Base-by-base conservation (phyloP, 75 land plant species). In the Selaginella tamariscina region DNA sequence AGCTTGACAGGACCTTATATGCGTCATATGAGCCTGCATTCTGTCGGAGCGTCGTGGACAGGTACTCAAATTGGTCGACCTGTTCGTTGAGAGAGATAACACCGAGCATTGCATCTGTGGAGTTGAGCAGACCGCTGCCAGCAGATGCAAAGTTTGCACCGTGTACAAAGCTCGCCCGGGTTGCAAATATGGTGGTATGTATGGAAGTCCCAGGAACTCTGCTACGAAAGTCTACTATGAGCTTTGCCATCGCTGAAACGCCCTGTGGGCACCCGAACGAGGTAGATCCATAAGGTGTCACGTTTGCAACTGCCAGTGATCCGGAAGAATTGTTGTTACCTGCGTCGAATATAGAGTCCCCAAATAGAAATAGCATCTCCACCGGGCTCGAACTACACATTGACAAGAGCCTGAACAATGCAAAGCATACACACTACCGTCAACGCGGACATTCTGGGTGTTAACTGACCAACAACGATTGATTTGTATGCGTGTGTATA, bases 121-220 rank as follows among this genome's bases (percentile, higher is more conserved):
- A 5, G 26, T 59, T 26, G 21, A 59, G 62, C 62, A 59, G 62
- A 23, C 62, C 62, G 26, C 62, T 59, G 21, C 62, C 62, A 27
- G 62, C 62, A 5, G 62, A 59, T 8, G 62, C 62, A 59, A 59
- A 59, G 26, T 59, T 59, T 59, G 62, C 62, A 59, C 62, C 62
- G 27, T 59, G 62, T 5, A 23, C 21, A 23, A 23, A 27, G 26
- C 26, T 59, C 23, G 62, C 62, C 26, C 62, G 18, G 62, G 62
- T 21, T 59, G 27, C 26, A 59, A 2, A 23, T 8, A 59, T 5
- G 62, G 62, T 26, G 21, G 21, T 9, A 59, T 59, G 27, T 23
- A 59, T 59, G 62, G 62, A 8, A 59, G 62, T 21, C 26, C 26
- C 62, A 59, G 62, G 49, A 39, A 39, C 49, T 39, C 49, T 5